A percentile compares a stretch with the other conserved stretches of the same genome.
phyloP scores from a whole-genome alignment of 495 filamentous ascomycete species.

The Neurospora sp. region DNA sequence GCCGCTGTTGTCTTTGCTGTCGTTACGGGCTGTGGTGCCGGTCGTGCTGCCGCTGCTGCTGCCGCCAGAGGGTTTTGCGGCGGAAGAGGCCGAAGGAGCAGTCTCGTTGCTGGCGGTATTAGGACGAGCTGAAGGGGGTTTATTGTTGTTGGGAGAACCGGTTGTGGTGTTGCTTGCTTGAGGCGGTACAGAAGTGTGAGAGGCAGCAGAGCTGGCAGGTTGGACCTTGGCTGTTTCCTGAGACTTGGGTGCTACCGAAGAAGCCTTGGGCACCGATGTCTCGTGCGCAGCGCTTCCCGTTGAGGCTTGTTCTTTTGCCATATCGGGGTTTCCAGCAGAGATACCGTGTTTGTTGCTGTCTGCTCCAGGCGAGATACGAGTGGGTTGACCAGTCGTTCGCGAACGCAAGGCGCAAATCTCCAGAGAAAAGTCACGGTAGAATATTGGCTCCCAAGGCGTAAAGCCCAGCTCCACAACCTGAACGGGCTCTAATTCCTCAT shows the following conservation, averaged over 20 bases:
- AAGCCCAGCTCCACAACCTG: slow-evolving; percentile 13
- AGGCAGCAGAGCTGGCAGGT: slow-evolving; percentile 1
- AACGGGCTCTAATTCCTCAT: neutral
- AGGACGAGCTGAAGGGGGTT: neutral
- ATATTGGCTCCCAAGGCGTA: slow-evolving; percentile 17
- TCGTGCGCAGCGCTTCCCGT: slow-evolving; percentile 1
- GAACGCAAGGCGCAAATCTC: slow-evolving; percentile 17
- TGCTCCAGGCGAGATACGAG: slow-evolving; percentile 8
- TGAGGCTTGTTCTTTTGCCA: slow-evolving; percentile 4
- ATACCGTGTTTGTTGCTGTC: neutral
- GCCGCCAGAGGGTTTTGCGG: neutral
- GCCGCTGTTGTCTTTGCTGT: slow-evolving; percentile 5
- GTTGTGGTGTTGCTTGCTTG: neutral
- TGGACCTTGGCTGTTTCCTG: neutral
- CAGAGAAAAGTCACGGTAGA: slow-evolving; percentile 3
- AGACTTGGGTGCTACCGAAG: neutral
- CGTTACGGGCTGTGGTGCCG: slow-evolving; percentile 1
- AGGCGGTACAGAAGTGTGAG: neutral
- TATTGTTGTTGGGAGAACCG: neutral
- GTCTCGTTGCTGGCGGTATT: neutral
- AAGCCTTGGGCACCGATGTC: neutral
- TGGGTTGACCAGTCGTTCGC: slow-evolving; percentile 18
- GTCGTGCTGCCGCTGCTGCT: neutral
- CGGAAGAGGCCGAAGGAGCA: neutral
- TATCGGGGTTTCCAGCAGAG: neutral